A percentile compares a stretch with the other conserved stretches of the same genome.
phyloP scores from a whole-genome alignment of 106 monocot genomes.

The Dendrobium huoshanense region DNA sequence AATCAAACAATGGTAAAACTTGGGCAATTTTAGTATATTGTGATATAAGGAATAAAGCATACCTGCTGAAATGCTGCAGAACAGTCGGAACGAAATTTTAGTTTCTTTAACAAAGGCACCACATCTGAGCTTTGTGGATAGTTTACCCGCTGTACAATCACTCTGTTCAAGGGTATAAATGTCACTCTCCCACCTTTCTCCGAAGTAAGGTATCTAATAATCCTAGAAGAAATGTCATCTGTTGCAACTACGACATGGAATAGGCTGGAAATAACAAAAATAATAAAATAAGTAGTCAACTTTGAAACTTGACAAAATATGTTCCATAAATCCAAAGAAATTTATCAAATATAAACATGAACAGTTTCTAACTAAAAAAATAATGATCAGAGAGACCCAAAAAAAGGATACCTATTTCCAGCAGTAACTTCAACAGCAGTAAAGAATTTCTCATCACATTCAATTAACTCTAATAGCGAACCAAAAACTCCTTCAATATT shows the following conservation, averaged over 20 bases:
- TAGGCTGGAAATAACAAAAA: constrained; percentile 44
- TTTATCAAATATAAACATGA: background rate
- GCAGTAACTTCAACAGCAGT: constrained; percentile 99
- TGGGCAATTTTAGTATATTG: background rate
- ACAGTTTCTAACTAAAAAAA: background rate
- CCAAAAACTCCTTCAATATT: constrained; percentile 87
- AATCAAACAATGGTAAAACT: background rate
- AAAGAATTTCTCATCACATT: constrained; percentile 90
- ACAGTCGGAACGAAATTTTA: constrained; percentile 56
- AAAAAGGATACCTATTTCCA: constrained; percentile 73
- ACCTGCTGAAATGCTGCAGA: constrained; percentile 83
- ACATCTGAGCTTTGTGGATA: constrained; percentile 84
- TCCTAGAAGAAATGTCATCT: constrained; percentile 82
- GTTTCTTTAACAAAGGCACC: constrained; percentile 74
- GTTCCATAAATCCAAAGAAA: background rate
- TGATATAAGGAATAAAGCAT: constrained; percentile 5
- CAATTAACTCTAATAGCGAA: constrained; percentile 81
- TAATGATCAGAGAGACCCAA: background rate
- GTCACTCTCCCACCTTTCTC: constrained; percentile 97
- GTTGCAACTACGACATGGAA: constrained; percentile 95
- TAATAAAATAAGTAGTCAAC: background rate
- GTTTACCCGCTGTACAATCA: constrained; percentile 54
- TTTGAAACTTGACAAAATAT: background rate
- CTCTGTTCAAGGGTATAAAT: constrained; percentile 92
- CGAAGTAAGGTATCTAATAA: constrained; percentile 71